Evolutionary conservation across 768 basidiomycete species (phyloP).

Genomic region (Termitomyces sp.): DNA sequence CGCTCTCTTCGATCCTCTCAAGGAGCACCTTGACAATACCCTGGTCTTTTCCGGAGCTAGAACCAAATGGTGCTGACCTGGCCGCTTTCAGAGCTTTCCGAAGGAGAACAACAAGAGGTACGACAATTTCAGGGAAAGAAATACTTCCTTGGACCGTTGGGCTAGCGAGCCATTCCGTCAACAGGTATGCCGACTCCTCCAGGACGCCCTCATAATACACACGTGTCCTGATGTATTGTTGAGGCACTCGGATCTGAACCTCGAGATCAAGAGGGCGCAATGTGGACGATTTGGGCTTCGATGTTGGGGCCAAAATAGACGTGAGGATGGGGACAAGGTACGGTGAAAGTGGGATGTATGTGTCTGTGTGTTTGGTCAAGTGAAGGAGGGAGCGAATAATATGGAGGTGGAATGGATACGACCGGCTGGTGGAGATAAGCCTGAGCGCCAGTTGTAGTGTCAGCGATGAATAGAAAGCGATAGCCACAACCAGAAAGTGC

Average conservation of each 20-base stretch:
- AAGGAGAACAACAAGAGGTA: constrained; percentile 73
- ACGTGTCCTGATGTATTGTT: constrained; percentile 84
- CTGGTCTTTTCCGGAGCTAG: constrained; percentile 50
- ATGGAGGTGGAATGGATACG: constrained; percentile 94
- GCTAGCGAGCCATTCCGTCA: constrained; percentile 81
- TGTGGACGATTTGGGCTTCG: constrained; percentile 80
- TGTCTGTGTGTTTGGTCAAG: constrained; percentile 77
- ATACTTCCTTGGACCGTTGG: constrained; percentile 74
- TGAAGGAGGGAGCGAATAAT: constrained; percentile 85
- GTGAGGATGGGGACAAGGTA: constrained; percentile 85
- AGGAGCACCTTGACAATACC: constrained; percentile 69
- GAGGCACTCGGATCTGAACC: constrained; percentile 80
- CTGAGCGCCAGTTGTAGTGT: constrained; percentile 38
- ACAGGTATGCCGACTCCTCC: constrained; percentile 76
- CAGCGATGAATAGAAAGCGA: constrained; percentile 12
- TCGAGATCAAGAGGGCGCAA: constrained; percentile 89
- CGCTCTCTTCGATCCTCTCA: constrained; percentile 85
- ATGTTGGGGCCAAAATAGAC: constrained; percentile 60
- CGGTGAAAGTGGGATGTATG: constrained; percentile 84
- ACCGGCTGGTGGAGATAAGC: constrained; percentile 85
- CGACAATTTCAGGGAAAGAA: constrained; percentile 89
- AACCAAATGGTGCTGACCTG: constrained; percentile 31
- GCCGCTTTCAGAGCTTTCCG: constrained; percentile 69
- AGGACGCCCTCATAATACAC: constrained; percentile 79
- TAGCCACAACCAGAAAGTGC: constrained; percentile 22